A percentile compares a stretch with the other conserved stretches of the same genome.
These are phyloP conservation scores for Sclerotinia nivalis DNA, from an alignment of 2,329 filamentous ascomycete genomes.

Conservation along the genomic window DNA sequence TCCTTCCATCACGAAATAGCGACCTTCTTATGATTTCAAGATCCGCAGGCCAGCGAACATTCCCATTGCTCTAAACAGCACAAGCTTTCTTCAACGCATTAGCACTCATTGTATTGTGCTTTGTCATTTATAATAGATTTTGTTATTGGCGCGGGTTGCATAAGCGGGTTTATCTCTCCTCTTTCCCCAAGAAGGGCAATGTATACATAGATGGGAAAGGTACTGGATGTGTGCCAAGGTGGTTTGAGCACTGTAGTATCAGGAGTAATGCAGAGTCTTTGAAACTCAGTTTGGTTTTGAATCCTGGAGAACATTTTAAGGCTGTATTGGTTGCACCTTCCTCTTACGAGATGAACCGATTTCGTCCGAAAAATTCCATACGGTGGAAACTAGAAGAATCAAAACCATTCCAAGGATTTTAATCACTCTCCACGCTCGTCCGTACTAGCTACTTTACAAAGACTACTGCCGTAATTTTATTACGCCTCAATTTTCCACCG, in stretches of 20 bases:
- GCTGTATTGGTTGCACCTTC: slow-evolving; percentile 1
- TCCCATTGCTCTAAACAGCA: slow-evolving; percentile 16
- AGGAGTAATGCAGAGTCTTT: slow-evolving; percentile 32
- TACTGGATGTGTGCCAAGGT: slow-evolving; percentile 26
- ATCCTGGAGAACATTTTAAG: not conserved
- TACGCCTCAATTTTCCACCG: not conserved
- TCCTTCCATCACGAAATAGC: slow-evolving; percentile 16
- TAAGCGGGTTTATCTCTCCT: slow-evolving; percentile 43
- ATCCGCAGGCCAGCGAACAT: slow-evolving; percentile 16
- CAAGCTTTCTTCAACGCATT: slow-evolving; percentile 35
- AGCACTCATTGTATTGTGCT: slow-evolving; percentile 34
- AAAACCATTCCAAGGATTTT: not conserved
- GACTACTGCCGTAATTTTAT: not conserved
- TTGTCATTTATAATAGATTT: slow-evolving; percentile 41
- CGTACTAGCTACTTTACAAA: not conserved
- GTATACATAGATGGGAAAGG: slow-evolving; percentile 40
- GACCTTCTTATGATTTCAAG: slow-evolving; percentile 17
- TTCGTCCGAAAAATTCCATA: not conserved
- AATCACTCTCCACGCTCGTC: not conserved
- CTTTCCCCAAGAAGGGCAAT: slow-evolving; percentile 34
- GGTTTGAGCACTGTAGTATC: slow-evolving; percentile 32
- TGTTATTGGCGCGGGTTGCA: slow-evolving; percentile 39
- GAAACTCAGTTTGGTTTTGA: not conserved
- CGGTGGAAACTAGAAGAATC: not conserved
- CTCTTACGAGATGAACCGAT: not conserved